phyloP scores from a whole-genome alignment of 768 basidiomycete species.

The Auricularia auricula-judae region DNA sequence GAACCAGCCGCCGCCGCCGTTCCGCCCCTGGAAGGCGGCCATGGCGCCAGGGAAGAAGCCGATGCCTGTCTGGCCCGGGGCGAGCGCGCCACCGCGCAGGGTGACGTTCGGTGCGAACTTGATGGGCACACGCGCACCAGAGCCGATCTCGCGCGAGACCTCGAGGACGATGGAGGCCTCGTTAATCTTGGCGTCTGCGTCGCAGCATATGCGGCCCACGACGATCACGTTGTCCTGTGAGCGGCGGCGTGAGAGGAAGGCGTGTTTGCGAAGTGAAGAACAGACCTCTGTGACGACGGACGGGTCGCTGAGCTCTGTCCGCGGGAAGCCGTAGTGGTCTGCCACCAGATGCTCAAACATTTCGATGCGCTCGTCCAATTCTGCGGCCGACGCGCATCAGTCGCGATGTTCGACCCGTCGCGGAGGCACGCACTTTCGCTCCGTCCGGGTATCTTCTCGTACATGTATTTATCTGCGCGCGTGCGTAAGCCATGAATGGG shows the following conservation, averaged over 20 bases:
- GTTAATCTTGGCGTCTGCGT: slow-evolving; percentile 63
- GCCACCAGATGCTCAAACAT: slow-evolving; percentile 68
- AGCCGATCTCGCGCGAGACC: slow-evolving; percentile 67
- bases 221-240: slow-evolving; percentile 51
- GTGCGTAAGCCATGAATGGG: neutral
- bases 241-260: neutral
- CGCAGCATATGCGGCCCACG: slow-evolving; percentile 65
- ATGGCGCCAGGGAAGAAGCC: slow-evolving; percentile 86
- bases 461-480: slow-evolving; percentile 78
- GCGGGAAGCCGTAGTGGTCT: slow-evolving; percentile 50
- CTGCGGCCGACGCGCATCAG: slow-evolving; percentile 32
- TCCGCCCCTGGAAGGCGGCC: slow-evolving; percentile 75
- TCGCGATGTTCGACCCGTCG: neutral
- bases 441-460: slow-evolving; percentile 76
- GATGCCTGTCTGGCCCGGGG: slow-evolving; percentile 49
- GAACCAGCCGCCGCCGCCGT: slow-evolving; percentile 86
- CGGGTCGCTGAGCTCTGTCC: slow-evolving; percentile 66
- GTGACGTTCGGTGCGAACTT: slow-evolving; percentile 57
- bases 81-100: slow-evolving; percentile 41
- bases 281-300: slow-evolving; percentile 41
- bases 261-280: slow-evolving; percentile 6
- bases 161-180: slow-evolving; percentile 72
- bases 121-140: slow-evolving; percentile 57
- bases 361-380: slow-evolving; percentile 79
- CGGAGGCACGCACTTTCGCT: slow-evolving; percentile 55